Percentiles rank a stretch among this genome's conserved stretches.
Evolutionary conservation across 2,329 filamentous ascomycete species (phyloP).

Genomic region (Pestalotiopsis sp.): DNA sequence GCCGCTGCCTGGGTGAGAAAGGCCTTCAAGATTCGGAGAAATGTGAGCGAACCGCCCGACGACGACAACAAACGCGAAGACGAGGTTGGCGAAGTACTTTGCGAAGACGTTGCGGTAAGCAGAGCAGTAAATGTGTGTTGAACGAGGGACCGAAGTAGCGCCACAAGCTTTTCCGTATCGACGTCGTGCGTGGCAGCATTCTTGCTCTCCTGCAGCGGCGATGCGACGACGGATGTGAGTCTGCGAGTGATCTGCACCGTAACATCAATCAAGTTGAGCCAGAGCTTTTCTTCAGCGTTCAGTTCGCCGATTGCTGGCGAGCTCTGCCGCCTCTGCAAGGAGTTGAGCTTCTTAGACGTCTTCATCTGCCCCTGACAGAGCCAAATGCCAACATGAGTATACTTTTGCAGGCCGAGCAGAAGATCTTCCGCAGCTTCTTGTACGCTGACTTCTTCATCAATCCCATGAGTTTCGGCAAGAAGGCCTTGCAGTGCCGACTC

Average conservation of each 20-base stretch:
- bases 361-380: constrained; percentile 86
- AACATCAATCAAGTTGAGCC: constrained; percentile 63
- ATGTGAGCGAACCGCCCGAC: constrained; percentile 67
- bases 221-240: constrained; percentile 56
- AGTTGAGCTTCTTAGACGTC: constrained; percentile 47
- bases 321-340: constrained; percentile 56
- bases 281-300: constrained; percentile 57
- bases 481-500: constrained; percentile 78
- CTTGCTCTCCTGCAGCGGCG: constrained; percentile 19
- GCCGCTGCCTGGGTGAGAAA: constrained; percentile 84
- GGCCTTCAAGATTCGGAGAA: constrained; percentile 84
- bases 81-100: constrained; percentile 31
- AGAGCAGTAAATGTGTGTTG: constrained; percentile 91
- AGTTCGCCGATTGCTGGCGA: constrained; percentile 44
- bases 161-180: constrained; percentile 64
- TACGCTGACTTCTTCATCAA: constrained; percentile 54
- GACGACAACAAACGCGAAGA: constrained; percentile 35
- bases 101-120: constrained; percentile 71
- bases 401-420: constrained; percentile 80
- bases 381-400: constrained; percentile 92
- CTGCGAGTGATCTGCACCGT: constrained; percentile 66
- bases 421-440: constrained; percentile 73
- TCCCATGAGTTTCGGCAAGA: constrained; percentile 61
- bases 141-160: constrained; percentile 75
- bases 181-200: constrained; percentile 32